phyloP scores from a whole-genome alignment of 306 rosid genomes.

The Trifolium repens region DNA sequence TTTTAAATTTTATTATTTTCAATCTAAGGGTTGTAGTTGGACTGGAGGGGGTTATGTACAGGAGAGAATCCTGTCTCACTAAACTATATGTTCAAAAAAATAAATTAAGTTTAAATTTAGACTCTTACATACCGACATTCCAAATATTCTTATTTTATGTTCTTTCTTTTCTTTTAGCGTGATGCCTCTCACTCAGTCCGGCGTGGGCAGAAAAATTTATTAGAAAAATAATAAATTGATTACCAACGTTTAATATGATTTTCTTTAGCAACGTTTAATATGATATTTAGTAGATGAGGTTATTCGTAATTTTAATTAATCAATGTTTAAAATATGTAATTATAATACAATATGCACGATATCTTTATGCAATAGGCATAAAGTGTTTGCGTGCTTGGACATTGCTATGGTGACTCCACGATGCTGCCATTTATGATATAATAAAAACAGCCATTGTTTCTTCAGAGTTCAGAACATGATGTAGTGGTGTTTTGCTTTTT shows the following conservation, averaged over 20 bases:
- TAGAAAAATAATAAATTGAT: background rate
- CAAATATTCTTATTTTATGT: too few species aligned
- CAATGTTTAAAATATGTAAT: background rate
- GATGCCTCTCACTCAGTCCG: too few species aligned
- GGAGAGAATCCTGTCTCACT: too few species aligned
- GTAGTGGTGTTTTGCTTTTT: background rate
- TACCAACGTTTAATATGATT: background rate
- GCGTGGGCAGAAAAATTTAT: background rate
- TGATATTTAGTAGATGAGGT: background rate
- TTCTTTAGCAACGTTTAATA: background rate
- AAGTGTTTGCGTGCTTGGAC: background rate
- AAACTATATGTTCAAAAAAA: too few species aligned
- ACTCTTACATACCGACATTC: too few species aligned
- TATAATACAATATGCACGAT: background rate
- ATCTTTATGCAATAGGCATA: conserved; percentile 5
- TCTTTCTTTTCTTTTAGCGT: too few species aligned
- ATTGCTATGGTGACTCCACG: background rate
- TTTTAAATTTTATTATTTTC: too few species aligned
- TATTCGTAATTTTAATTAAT: background rate
- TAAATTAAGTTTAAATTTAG: too few species aligned
- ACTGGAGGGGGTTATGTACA: too few species aligned
- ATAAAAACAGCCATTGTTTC: background rate
- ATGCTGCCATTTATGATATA: background rate
- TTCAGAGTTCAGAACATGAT: background rate
- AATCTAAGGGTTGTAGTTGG: too few species aligned